These are phyloP conservation scores for Sclerotinia sclerotiorum DNA, from an alignment of 2,329 filamentous ascomycete species.

Conservation along the genomic window DNA sequence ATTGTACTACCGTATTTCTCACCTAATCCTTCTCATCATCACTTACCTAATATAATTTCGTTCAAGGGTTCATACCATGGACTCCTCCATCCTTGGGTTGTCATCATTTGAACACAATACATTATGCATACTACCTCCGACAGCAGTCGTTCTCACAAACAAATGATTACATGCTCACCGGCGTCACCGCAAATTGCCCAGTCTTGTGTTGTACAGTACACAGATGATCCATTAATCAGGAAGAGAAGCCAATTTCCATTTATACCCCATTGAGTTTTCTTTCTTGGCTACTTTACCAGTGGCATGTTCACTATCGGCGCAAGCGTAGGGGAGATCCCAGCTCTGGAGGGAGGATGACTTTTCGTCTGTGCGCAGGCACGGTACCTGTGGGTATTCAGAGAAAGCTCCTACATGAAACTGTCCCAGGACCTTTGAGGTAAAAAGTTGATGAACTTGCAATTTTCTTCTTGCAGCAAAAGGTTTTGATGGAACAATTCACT, in stretches of 20 bases:
- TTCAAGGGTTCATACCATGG: neutral
- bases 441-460: neutral
- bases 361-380: neutral
- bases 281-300: neutral
- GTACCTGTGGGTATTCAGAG: neutral
- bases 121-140: neutral
- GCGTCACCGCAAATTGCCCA: neutral
- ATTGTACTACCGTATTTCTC: neutral
- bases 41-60: neutral
- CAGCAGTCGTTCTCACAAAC: neutral
- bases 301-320: neutral
- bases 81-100: too few species aligned
- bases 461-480: neutral
- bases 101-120: neutral
- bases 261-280: neutral
- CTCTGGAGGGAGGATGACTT: neutral
- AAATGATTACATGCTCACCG: neutral
- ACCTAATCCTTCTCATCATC: neutral
- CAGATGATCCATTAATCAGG: neutral
- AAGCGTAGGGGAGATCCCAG: neutral
- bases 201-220: neutral
- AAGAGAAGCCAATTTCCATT: neutral
- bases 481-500: neutral
- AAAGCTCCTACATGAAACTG: neutral
- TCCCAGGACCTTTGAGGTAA: neutral